Conservation (phyloP, 2,329 filamentous ascomycete genomes). For the Phyllosticta capitalensis region DNA sequence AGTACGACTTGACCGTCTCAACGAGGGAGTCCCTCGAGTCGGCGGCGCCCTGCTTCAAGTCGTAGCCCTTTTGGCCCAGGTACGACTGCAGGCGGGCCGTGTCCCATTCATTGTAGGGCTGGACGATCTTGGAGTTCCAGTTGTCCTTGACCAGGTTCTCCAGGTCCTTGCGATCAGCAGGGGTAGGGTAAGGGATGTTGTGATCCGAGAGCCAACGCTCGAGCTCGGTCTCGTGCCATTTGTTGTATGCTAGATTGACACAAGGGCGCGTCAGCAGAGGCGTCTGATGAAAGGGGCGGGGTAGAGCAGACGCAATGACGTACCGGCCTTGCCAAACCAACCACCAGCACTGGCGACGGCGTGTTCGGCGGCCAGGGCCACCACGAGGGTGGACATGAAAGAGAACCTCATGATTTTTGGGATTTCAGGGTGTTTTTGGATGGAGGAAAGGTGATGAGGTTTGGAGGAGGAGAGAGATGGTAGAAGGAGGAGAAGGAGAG, state of each 20-base stretch:
- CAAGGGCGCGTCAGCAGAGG: conserved; percentile 4
- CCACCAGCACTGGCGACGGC: conserved; percentile 56
- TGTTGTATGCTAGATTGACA: conserved; percentile 69
- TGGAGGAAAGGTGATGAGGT: not conserved
- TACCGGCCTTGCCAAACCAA: conserved; percentile 87
- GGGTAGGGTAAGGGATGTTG: conserved; percentile 79
- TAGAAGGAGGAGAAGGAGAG: conserved; percentile 7
- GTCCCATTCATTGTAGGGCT: conserved; percentile 72
- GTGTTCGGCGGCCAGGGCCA: conserved; percentile 61
- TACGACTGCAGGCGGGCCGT: conserved; percentile 57
- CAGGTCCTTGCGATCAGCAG: conserved; percentile 89
- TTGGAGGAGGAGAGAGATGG: conserved; percentile 6
- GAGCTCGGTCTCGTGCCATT: conserved; percentile 96
- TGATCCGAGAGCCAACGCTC: conserved; percentile 95
- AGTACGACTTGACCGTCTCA: conserved; percentile 59
- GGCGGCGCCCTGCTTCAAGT: conserved; percentile 57
- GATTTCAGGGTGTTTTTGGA: conserved; percentile 13
- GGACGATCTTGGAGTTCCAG: conserved; percentile 70
- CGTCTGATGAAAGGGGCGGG: not conserved
- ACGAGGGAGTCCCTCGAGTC: conserved; percentile 60
- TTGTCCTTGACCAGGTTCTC: conserved; percentile 80
- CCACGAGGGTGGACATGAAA: conserved; percentile 57
- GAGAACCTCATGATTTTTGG: conserved; percentile 62
- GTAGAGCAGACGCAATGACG: conserved; percentile 23
- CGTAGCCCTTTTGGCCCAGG: conserved; percentile 59